Conservation (phyloP, 768 basidiomycete genomes). For the Termitomyces sp. region DNA sequence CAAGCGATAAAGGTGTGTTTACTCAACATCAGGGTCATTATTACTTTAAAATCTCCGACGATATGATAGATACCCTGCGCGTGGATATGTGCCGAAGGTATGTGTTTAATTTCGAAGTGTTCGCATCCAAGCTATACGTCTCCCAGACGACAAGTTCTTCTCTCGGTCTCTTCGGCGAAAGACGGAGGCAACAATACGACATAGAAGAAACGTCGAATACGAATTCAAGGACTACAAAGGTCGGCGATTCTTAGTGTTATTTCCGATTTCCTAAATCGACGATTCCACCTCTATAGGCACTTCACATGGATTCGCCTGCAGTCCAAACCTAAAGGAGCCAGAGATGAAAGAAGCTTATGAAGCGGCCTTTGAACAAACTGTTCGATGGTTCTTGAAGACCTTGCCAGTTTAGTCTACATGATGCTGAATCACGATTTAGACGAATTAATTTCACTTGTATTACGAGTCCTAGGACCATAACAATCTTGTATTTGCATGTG, state of each 20-base stretch:
- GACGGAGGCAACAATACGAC: slow-evolving; percentile 30
- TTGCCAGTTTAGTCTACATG: slow-evolving; percentile 14
- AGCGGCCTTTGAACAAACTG: slow-evolving; percentile 34
- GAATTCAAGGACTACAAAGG: slow-evolving; percentile 43
- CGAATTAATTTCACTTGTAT: neutral
- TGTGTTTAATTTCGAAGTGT: neutral
- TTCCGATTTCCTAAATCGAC: neutral
- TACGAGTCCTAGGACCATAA: neutral
- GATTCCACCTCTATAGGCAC: slow-evolving; percentile 25
- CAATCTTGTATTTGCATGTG: neutral
- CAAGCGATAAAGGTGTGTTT: slow-evolving; percentile 27
- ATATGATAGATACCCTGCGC: slow-evolving; percentile 20
- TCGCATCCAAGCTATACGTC: neutral
- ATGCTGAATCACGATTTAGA: neutral
- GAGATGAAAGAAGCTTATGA: slow-evolving; percentile 37
- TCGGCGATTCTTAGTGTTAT: slow-evolving; percentile 6
- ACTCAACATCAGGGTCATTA: neutral
- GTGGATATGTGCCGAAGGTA: slow-evolving; percentile 40
- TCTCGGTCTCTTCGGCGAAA: slow-evolving; percentile 21
- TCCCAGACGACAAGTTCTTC: slow-evolving; percentile 34
- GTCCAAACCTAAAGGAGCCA: slow-evolving; percentile 31
- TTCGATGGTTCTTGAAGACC: slow-evolving; percentile 41
- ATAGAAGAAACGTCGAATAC: slow-evolving; percentile 34
- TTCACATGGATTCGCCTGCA: slow-evolving; percentile 39
- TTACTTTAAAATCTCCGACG: neutral